A percentile compares a stretch with the other conserved stretches of the same genome.
These are phyloP conservation scores for Helenozyma baotianmanensis DNA, from an alignment of 805 yeast genomes.

Conservation along the genomic window DNA sequence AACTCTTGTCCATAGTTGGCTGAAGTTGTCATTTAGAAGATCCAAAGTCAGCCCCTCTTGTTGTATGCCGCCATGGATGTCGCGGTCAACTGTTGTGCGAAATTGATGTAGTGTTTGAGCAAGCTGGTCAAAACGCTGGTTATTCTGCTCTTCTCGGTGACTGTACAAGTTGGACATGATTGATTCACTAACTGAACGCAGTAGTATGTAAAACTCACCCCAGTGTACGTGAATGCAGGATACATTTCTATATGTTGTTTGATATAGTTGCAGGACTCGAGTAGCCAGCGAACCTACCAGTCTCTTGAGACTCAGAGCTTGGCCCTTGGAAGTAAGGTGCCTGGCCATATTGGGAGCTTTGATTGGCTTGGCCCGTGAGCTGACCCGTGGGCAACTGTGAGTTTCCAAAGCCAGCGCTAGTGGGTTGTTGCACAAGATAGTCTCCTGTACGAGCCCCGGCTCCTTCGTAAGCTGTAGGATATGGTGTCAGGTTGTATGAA, in stretches of 20 bases:
- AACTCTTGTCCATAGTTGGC: constrained; percentile 33
- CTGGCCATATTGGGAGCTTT: too few relatives aligned
- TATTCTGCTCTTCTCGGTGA: constrained; percentile 39
- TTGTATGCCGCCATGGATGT: constrained; percentile 37
- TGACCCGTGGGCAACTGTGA: constrained; percentile 5
- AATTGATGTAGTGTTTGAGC: constrained; percentile 41
- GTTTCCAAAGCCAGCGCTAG: constrained; percentile 41
- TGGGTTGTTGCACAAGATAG: constrained; percentile 25
- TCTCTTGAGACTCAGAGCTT: too few relatives aligned
- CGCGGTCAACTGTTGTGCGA: constrained; percentile 38
- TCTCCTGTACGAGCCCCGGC: neutral
- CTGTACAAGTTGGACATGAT: constrained; percentile 26
- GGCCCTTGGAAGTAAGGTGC: too few relatives aligned
- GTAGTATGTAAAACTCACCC: too few relatives aligned
- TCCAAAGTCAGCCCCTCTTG: constrained; percentile 38
- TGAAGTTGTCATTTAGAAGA: constrained; percentile 35
- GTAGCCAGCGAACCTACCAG: too few relatives aligned
- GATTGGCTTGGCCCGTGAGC: too few relatives aligned
- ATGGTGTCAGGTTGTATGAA: constrained; percentile 2
- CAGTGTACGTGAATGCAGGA: too few relatives aligned
- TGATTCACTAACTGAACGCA: too few relatives aligned
- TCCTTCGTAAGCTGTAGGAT: constrained; percentile 1
- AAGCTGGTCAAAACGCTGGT: constrained; percentile 38
- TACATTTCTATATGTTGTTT: too few relatives aligned
- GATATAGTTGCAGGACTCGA: too few relatives aligned